Evolutionary conservation across 306 rosid genomes (phyloP), one percentile per base, ranked within the genome.

Genomic region (Dalbergia cultrata): DNA sequence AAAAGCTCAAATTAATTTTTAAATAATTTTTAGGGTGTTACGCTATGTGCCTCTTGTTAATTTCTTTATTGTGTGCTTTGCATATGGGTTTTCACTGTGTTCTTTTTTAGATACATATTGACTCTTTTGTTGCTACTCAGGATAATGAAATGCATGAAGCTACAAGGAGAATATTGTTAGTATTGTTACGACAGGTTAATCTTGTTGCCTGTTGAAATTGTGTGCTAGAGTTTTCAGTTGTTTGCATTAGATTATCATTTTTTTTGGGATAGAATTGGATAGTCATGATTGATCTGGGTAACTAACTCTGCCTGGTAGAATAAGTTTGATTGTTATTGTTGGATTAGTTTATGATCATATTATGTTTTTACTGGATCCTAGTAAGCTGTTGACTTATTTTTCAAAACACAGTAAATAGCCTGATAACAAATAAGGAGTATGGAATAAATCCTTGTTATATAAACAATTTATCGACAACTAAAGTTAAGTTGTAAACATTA

Each of bases 131-230:
- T 73, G 79, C 87, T 86, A 75, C 97, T 37, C 98, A 97, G 57
- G 97, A 91, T 64, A 71, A 82, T 53, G 95, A 89, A 79, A 87
- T 92, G 91, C 97, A 95, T 81, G 98, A 95, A 91, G 97, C 97
- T 62, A 92, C 97, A 4, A 92, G 98, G 6, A 90, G 97, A 84
- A 79, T 94, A 50, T 84, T 94, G 67, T 92, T 97, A 78, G 90
- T 87, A 54, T 78, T 87, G 22, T 65, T 87, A 75, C 91, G n/a
- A 49, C 87, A 83, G 87, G 87, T 83, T 73, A 83, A n/a, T 56
- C 50, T 80, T 63, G 47, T 61, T 68, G n/a, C 60, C 75, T 60
- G 13, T 44, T 78, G 72, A 49, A 63, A 50, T 16, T 80, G 8
- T 79, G 58, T 50, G 56, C 43, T 45, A 41, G 53, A 13, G 58